Conservation (phyloP, 371 early-diverging fungal genomes). For the Amoeboaphelidium protococcarum region DNA sequence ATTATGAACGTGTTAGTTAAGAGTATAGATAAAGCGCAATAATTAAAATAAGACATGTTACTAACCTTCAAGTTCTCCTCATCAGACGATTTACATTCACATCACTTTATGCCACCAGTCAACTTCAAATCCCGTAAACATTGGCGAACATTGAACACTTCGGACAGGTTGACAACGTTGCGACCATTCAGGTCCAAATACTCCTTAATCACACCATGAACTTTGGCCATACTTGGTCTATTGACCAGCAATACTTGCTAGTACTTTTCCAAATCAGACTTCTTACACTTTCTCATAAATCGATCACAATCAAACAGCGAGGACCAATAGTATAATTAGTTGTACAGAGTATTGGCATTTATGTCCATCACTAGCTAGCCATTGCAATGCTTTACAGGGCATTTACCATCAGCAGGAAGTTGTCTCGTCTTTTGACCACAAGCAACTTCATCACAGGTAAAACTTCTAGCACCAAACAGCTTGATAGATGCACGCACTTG, state of each 20-base stretch:
- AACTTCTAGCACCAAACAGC: slow-evolving; percentile 36
- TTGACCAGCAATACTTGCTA: too few relatives aligned
- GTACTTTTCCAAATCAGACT: too few relatives aligned
- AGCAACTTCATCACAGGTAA: slow-evolving; percentile 44
- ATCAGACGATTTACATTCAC: too few relatives aligned
- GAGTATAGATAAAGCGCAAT: too few relatives aligned
- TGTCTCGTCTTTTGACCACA: slow-evolving; percentile 30
- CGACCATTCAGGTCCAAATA: slow-evolving; percentile 15
- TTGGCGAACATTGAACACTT: slow-evolving; percentile 6
- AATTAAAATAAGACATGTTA: too few relatives aligned
- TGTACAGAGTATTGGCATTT: slow-evolving; percentile 2
- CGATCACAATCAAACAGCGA: background rate
- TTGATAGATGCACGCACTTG: slow-evolving; percentile 33
- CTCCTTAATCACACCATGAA: slow-evolving; percentile 4
- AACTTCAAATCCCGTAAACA: too few relatives aligned
- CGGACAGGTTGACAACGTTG: slow-evolving; percentile 13
- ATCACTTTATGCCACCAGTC: too few relatives aligned
- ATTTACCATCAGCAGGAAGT: slow-evolving; percentile 38
- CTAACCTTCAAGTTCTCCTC: too few relatives aligned
- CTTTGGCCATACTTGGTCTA: too few relatives aligned
- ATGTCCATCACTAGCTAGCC: slow-evolving; percentile 36
- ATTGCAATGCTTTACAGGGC: slow-evolving; percentile 35
- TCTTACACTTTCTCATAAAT: too few relatives aligned
- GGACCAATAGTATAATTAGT: background rate
- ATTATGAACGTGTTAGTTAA: too few relatives aligned